phyloP scores from a whole-genome alignment of 2,329 filamentous ascomycete genomes.

The Juglanconis oblonga region DNA sequence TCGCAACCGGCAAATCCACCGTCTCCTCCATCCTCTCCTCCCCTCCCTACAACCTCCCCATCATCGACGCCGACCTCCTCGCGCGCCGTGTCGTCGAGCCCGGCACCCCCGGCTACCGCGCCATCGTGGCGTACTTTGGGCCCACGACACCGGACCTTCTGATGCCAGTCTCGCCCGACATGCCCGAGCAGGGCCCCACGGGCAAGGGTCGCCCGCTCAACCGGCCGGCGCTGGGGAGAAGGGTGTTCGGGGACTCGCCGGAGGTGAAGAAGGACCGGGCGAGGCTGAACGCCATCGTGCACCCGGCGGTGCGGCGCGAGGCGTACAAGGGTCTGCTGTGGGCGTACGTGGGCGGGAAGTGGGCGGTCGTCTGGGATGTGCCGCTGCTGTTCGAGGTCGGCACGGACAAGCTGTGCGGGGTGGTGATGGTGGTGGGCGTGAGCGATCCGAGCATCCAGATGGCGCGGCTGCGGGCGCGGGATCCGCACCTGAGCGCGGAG shows the following conservation, averaged over 20 bases:
- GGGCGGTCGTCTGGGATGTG: slow-evolving; percentile 91
- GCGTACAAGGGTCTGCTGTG: slow-evolving; percentile 74
- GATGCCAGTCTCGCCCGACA: slow-evolving; percentile 51
- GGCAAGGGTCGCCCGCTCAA: slow-evolving; percentile 75
- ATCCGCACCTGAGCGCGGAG: slow-evolving; percentile 74
- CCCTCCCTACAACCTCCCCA: slow-evolving; percentile 79
- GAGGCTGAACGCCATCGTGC: slow-evolving; percentile 84
- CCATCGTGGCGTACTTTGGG: slow-evolving; percentile 78
- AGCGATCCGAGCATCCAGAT: slow-evolving; percentile 79
- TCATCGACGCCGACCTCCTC: slow-evolving; percentile 91
- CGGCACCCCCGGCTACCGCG: slow-evolving; percentile 77
- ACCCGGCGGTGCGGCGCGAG: slow-evolving; percentile 81
- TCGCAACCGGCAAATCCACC: slow-evolving; percentile 97
- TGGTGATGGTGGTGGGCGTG: slow-evolving; percentile 84
- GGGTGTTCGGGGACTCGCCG: slow-evolving; percentile 79
- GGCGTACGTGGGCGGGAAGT: slow-evolving; percentile 71
- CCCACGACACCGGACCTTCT: slow-evolving; percentile 84
- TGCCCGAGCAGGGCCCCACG: slow-evolving; percentile 51
- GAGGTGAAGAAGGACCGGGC: slow-evolving; percentile 69
- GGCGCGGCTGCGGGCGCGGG: slow-evolving; percentile 68
- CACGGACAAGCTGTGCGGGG: slow-evolving; percentile 82
- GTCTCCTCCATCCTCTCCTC: slow-evolving; percentile 79
- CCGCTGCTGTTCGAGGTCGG: slow-evolving; percentile 87
- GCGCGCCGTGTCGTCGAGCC: slow-evolving; percentile 94
- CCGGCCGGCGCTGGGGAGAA: slow-evolving; percentile 75